A percentile compares a stretch with the other conserved stretches of the same genome.
phyloP scores from a whole-genome alignment of 1,139 yeast species.

The Petasospora fabianii region DNA sequence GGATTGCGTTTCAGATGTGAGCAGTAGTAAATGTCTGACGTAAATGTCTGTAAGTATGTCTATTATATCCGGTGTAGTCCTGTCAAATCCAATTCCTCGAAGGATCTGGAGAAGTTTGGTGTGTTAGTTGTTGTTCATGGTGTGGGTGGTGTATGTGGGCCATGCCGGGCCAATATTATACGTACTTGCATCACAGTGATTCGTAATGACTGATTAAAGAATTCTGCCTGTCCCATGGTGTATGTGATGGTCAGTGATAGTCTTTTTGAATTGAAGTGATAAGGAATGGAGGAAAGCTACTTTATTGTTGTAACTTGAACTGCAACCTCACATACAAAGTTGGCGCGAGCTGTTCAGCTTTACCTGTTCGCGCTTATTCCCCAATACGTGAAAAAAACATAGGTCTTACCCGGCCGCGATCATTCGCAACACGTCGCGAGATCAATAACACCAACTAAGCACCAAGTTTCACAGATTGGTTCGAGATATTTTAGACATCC shows the following conservation, averaged over 20 bases:
- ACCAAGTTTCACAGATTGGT: too few species aligned
- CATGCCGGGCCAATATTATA: too few species aligned
- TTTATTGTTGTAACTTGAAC: too few species aligned
- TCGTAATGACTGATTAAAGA: constrained; percentile 57
- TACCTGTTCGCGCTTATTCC: constrained; percentile 2
- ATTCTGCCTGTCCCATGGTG: constrained; percentile 32
- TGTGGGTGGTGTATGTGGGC: too few species aligned
- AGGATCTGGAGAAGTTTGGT: constrained; percentile 37
- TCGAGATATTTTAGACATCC: too few species aligned
- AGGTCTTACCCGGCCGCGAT: not conserved
- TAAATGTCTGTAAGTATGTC: constrained; percentile 63
- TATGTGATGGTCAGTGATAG: not conserved
- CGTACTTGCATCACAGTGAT: constrained; percentile 55
- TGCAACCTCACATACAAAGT: too few species aligned
- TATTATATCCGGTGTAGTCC: constrained; percentile 58
- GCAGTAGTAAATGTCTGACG: constrained; percentile 47
- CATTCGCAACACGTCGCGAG: constrained; percentile 1
- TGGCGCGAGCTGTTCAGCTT: too few species aligned
- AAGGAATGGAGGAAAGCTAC: too few species aligned
- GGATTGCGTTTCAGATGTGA: constrained; percentile 41
- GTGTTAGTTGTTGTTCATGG: not conserved
- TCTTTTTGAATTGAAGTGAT: not conserved
- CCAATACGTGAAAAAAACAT: not conserved
- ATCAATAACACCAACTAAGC: not conserved
- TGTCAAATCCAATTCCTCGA: constrained; percentile 69